Evolutionary conservation across 2,329 filamentous ascomycete genomes (phyloP).

Genomic region (Claviceps quebecensis): DNA sequence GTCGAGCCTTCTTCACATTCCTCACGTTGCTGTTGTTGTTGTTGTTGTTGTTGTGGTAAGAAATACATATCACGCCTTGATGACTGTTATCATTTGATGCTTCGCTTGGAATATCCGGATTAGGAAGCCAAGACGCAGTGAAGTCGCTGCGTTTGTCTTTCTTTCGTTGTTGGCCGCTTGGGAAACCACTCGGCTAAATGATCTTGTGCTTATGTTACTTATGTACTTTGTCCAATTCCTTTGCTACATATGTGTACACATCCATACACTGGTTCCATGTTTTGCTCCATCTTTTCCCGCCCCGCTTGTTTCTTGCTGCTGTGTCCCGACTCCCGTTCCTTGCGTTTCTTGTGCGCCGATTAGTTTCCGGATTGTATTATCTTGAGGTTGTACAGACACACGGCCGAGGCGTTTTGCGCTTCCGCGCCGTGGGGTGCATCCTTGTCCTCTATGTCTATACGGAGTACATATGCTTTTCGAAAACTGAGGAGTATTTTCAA

Average conservation of each 20-base stretch:
- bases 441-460: not conserved
- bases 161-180: not conserved
- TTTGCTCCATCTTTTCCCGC: not conserved
- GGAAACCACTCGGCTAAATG: not conserved
- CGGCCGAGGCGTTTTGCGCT: not conserved
- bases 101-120: not conserved
- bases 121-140: conserved; percentile 4
- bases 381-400: too few relatives aligned
- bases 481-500: not conserved
- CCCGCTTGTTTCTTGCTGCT: not conserved
- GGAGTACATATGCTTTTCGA: not conserved
- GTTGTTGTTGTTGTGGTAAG: not conserved
- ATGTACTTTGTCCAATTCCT: not conserved
- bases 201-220: not conserved
- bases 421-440: not conserved
- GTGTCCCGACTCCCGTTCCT: not conserved
- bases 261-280: not conserved
- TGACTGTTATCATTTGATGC: not conserved
- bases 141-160: not conserved
- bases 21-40: not conserved
- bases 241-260: too few relatives aligned
- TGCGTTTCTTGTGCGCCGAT: not conserved
- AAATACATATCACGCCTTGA: not conserved
- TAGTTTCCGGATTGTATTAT: not conserved
- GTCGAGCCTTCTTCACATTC: not conserved